Evolutionary conservation across 2,329 filamentous ascomycete genomes (phyloP).

Genomic region (Colletotrichum kahawae): DNA sequence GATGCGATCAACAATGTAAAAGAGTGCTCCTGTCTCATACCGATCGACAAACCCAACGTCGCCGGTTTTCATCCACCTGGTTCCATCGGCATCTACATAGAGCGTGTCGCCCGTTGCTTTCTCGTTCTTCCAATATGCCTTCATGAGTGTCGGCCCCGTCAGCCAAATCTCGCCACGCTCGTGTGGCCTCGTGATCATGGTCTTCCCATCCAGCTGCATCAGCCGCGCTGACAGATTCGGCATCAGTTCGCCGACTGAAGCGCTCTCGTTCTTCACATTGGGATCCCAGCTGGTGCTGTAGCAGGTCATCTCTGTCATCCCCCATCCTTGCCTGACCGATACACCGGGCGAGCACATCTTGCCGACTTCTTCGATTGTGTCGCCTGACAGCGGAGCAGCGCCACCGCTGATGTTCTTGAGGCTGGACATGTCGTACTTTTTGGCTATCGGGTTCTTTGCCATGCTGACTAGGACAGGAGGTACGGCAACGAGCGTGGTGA

Average conservation of each 20-base stretch:
- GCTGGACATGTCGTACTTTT: not conserved
- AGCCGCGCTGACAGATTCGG: not conserved
- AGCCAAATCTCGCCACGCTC: not conserved
- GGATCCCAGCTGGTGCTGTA: not conserved
- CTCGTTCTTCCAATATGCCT: not conserved
- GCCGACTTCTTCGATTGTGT: not conserved
- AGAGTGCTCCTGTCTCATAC: not conserved
- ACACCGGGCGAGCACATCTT: not conserved
- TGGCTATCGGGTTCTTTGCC: not conserved
- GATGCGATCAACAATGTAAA: not conserved
- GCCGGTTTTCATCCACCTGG: not conserved
- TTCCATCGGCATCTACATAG: not conserved
- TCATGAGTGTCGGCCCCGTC: not conserved
- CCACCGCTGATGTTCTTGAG: not conserved
- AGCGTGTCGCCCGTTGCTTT: not conserved
- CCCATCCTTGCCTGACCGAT: not conserved
- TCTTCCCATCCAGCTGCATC: not conserved
- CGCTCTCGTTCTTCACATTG: not conserved
- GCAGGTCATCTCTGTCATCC: not conserved
- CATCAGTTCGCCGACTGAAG: not conserved
- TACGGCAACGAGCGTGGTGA: not conserved
- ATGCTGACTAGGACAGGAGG: not conserved
- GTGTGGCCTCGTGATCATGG: not conserved
- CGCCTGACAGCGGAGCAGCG: not conserved
- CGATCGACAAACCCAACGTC: not conserved